Base-by-base conservation (phyloP, 768 basidiomycete genomes). In the Panellus pusillus region DNA sequence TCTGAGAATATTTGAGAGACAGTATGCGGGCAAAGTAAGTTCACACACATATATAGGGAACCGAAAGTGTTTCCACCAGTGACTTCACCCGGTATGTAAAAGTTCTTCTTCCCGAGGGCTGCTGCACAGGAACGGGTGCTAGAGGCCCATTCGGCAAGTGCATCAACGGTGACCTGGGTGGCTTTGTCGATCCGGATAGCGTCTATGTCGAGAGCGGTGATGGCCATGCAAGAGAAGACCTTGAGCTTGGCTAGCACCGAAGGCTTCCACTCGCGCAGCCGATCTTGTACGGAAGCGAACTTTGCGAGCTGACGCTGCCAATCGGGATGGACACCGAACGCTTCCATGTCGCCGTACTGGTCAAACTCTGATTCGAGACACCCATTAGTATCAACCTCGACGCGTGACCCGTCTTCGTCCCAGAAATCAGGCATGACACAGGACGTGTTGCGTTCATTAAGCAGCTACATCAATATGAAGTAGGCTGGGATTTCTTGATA, bases 331-430 rank as follows among this genome's bases (percentile, higher is more conserved):
- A 97, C 93, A 86, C 94, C 94, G 66, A 96, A 96, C 58, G 94
- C 94, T 69, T 97, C 94, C 83, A 93, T 92, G 72, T 97, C 94
- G 58, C 94, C 94, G 62, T 89, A 97, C 56, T 96, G 93, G 70
- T 97, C 94, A 62, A 96, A 95, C 57, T 94, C 92, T 15, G 91
- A 93, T 13, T 72, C 67, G 58, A 86, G 74, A 69, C 94, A 97
- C 17, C 93, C 93, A 45, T 79, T 72, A 13, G 75, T 72, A 50
- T 83, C 71, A n/a, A 81, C 69, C 9, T 79, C 72, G 61, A 90
- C 73, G 45, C 82, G 72, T 0, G 78, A 77, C 19, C 89, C 94
- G 58, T 87, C 82, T 45, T 93, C 85, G 41, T 79, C 70, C 89
- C 91, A 96, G 63, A 97, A 88, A 13, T 73, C 76, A 13, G 94